Base-by-base conservation (phyloP, 23 red algal genomes). In the Gracilaria caudata region DNA sequence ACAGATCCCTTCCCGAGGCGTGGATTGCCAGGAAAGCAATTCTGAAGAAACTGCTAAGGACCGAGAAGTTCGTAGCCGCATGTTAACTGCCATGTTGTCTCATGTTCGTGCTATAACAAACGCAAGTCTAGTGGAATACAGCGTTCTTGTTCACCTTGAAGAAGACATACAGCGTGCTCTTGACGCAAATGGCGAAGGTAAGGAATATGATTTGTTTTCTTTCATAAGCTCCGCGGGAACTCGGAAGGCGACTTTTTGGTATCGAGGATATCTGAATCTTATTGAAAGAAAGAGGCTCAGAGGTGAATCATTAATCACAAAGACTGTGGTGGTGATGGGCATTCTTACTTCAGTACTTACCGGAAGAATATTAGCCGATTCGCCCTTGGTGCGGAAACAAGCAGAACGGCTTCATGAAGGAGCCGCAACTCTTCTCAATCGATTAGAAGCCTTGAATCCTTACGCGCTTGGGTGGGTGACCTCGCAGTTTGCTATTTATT, bases 181-280 rank as follows among this genome's bases (percentile, higher is more conserved):
- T 30, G 90, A 93, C n/a, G 90, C 90, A 70, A 93, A 93, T 21
- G 90, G 53, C 26, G 90, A 84, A 73, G 79, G 81, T 36, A 68
- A 40, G 17, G 61, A 79, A 10, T 83, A 93, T 64, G 79, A 85
- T 24, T 32, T 93, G 80, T 93, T 85, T 20, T 32, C 63, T n/a
- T 93, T 93, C 56, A 32, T 93, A 20, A 41, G 73, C 74, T 40
- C 58, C 11, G 47, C n/a, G 4, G 23, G 34, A 20, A 79, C 21
- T 38, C 35, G 80, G n/a, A 33, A 26, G 2, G 19, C 80, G 44
- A 46, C 45, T 10, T 23, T 74, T 34, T 43, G 68, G 83, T 39
- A 21, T 51, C 61, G 61, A 4, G 61, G 61, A 66, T 66, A 66
- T 66, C 30, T 35, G 13, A 35, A 36, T 34, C 17, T 77, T 7